phyloP scores from a whole-genome alignment of 176 grass and related monocot species.

The Aechmea fasciata region DNA sequence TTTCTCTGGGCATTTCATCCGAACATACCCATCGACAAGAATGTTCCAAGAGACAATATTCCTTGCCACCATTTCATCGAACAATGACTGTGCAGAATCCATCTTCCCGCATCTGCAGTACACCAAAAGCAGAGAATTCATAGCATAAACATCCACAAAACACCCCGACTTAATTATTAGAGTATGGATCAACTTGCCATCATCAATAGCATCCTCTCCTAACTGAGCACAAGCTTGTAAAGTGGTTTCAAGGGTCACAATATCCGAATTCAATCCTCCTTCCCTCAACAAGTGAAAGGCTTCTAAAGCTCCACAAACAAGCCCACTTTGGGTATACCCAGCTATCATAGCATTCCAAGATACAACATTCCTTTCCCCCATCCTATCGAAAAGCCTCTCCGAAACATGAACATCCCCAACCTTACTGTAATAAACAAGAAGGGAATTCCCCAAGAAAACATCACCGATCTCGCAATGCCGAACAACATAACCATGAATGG shows the following conservation, averaged over 20 bases:
- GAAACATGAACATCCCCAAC: conserved; percentile 8
- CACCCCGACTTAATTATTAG: conserved; percentile 3
- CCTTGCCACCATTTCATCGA: conserved; percentile 11
- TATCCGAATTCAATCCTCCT: background rate
- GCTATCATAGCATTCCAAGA: conserved; percentile 23
- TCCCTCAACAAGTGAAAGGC: conserved; percentile 4
- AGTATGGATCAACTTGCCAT: conserved; percentile 3
- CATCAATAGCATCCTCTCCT: conserved; percentile 1
- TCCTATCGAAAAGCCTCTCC: conserved; percentile 9
- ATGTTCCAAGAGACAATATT: conserved; percentile 22
- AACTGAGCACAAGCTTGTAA: conserved; percentile 14
- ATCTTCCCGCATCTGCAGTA: conserved; percentile 16
- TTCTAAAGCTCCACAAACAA: conserved; percentile 16
- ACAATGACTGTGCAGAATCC: background rate
- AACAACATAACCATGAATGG: conserved; percentile 15
- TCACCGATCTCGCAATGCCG: background rate
- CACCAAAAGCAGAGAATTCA: conserved; percentile 14
- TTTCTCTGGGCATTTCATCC: conserved; percentile 1
- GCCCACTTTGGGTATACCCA: background rate
- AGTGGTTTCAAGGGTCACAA: background rate
- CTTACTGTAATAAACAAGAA: conserved; percentile 23
- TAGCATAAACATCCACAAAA: conserved; percentile 5
- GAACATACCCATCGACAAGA: conserved; percentile 17
- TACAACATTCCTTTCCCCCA: conserved; percentile 9
- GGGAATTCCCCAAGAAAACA: conserved; percentile 22